A percentile compares a stretch with the other conserved stretches of the same genome.
These are phyloP conservation scores for Lecanicillium sp. DNA, from an alignment of 2,329 filamentous ascomycete genomes.

Conservation along the genomic window DNA sequence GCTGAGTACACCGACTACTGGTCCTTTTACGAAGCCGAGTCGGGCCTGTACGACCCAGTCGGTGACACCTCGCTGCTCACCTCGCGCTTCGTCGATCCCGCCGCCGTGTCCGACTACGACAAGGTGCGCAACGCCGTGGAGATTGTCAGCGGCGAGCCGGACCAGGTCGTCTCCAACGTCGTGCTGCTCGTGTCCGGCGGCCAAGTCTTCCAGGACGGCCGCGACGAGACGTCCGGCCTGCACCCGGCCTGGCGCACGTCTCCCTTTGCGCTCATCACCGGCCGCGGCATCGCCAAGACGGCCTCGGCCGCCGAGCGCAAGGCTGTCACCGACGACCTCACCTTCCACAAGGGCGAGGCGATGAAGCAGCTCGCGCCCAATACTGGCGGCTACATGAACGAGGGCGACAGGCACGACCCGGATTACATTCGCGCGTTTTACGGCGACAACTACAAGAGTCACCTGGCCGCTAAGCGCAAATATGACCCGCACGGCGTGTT, in stretches of 20 bases:
- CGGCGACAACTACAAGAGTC: slow-evolving; percentile 21
- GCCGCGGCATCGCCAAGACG: slow-evolving; percentile 12
- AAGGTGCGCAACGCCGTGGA: slow-evolving; percentile 17
- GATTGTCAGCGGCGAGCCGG: slow-evolving; percentile 16
- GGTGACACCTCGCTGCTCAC: slow-evolving; percentile 17
- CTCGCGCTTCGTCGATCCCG: slow-evolving; percentile 19
- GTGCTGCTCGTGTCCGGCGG: slow-evolving; percentile 21
- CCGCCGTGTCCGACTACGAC: slow-evolving; percentile 12
- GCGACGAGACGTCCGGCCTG: slow-evolving; percentile 17
- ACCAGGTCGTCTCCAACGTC: slow-evolving; percentile 15
- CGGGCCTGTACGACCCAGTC: slow-evolving; percentile 14
- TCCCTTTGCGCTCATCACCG: slow-evolving; percentile 12
- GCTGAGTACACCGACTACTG: slow-evolving; percentile 20
- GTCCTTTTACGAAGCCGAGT: slow-evolving; percentile 20
- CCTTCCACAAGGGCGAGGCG: slow-evolving; percentile 19
- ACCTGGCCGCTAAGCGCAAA: slow-evolving; percentile 24
- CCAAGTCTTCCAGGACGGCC: slow-evolving; percentile 18
- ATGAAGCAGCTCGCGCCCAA: slow-evolving; percentile 27
- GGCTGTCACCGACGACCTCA: slow-evolving; percentile 18
- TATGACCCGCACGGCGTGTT: slow-evolving; percentile 25
- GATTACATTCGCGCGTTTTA: slow-evolving; percentile 25
- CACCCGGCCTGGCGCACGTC: slow-evolving; percentile 20
- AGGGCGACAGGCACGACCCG: slow-evolving; percentile 28
- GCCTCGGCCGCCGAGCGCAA: slow-evolving; percentile 12
- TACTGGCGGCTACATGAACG: slow-evolving; percentile 35